Base-by-base conservation (phyloP, 2,329 filamentous ascomycete genomes). In the Cercospora sp. region DNA sequence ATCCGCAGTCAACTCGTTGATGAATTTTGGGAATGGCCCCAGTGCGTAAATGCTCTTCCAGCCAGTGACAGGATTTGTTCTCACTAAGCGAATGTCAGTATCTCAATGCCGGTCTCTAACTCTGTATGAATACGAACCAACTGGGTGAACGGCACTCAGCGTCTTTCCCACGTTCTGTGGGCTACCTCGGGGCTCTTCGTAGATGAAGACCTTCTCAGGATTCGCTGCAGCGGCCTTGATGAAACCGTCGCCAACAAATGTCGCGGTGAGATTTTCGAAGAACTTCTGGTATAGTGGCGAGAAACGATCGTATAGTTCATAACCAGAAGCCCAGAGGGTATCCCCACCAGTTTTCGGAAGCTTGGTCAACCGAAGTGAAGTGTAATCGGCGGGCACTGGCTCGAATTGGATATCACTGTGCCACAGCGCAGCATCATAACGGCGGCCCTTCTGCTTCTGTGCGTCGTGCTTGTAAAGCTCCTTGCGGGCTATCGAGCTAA, bases 251-350 rank as follows among this genome's bases (percentile, higher is more conserved):
- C 72, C 73, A 10, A 45, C 60, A 63, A 76, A 86, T 0, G 84
- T 87, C 2, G 84, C 88, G 0, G 86, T 89, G 4, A 90, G 77
- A 0, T 77, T 76, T 66, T 90, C 87, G 53, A 90, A 81, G 77
- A 90, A 90, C 30, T 79, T 79, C 64, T 85, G 86, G 60, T 86
- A 86, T 0, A 85, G 80, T 1, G 80, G 79, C 3, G 85, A 88
- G 68, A 91, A 82, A 31, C 87, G 84, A 73, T 91, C 88, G 73
- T 89, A 91, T 20, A 90, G 77, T 72, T 91, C 88, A 74, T 90
- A 90, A 0, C 87, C 87, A 1, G 87, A 89, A 0, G 88, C 89
- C 88, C 88, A 91, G 6, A 91, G 83, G 0, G 89, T 90, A 75
- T 89, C 74, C 39, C 75, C 73, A 57, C 87, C 87, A 0, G 84